Base-by-base conservation (phyloP, 2,329 filamentous ascomycete genomes). In the Talaromyces rugulosus region DNA sequence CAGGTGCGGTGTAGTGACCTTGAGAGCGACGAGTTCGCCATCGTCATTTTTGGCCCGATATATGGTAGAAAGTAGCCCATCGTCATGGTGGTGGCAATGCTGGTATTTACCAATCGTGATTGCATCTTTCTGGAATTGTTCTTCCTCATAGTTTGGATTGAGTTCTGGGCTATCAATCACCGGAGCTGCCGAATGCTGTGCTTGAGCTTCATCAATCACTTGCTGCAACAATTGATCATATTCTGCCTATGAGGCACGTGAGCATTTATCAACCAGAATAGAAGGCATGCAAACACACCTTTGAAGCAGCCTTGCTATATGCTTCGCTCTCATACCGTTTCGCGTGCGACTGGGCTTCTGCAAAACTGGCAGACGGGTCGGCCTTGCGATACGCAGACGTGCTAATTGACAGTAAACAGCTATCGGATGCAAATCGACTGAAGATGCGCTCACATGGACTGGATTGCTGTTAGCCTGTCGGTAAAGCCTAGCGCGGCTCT, bases 21-120 rank as follows among this genome's bases (percentile, higher is more conserved):
- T 99, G 56, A 99, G 80, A 1, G 94, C 95, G 5, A 89, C 81
- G 11, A 85, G 66, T 66, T 72, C 66, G 64, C 78, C 73, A 34
- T 75, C 70, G 3, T 75, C 70, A n/a, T 69, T 66, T 52, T 56
- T 56, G 47, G 87, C 87, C 68, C 88, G 88, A 78, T 93, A 98
- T 57, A 99, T 87, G 60, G 88, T 86, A 18, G 94, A 95, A 64
- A 92, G 95, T 12, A 94, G 80, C 23, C 95, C 95, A 65, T 86
- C 82, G 62, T 77, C 79, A 69, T 84, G 79, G 72, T 85, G 84
- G 23, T 81, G 73, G 54, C 84, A 86, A 65, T 83, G 81, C 51
- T 76, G 76, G 70, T 87, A 89, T 30, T 75, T 75, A 3, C 87
- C 87, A 64, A 88, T 80, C 4, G 63, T 60, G 69, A 75, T 65